Evolutionary conservation across 2,329 filamentous ascomycete species (phyloP).

Genomic region (Alternaria rosae): DNA sequence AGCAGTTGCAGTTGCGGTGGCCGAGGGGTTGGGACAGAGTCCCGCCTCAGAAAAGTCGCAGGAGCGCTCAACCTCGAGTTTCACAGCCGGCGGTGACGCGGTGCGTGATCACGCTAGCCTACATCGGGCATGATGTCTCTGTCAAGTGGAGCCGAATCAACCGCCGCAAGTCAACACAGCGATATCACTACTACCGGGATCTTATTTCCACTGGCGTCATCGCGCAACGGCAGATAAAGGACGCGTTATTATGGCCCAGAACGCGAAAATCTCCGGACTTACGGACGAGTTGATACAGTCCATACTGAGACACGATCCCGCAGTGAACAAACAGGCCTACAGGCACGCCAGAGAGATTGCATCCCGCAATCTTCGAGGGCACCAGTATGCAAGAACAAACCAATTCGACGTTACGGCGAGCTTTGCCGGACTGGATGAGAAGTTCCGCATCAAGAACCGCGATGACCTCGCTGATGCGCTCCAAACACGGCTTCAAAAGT

Average conservation of each 20-base stretch:
- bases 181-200: background rate
- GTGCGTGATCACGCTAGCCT: constrained; percentile 9
- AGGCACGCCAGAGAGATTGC: constrained; percentile 50
- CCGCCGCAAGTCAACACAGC: constrained; percentile 11
- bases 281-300: constrained; percentile 74
- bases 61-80: constrained; percentile 7
- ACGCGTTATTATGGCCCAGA: constrained; percentile 69
- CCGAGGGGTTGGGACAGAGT: constrained; percentile 9
- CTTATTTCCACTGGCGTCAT: background rate
- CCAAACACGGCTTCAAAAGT: constrained; percentile 63
- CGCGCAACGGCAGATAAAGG: background rate
- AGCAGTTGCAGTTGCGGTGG: constrained; percentile 3
- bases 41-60: constrained; percentile 11
- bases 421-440: constrained; percentile 72
- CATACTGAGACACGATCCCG: constrained; percentile 61
- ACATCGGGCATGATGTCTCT: constrained; percentile 8
- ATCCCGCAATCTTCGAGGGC: constrained; percentile 49
- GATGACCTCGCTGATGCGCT: constrained; percentile 80
- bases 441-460: constrained; percentile 80
- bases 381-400: constrained; percentile 56
- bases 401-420: constrained; percentile 57
- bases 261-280: constrained; percentile 68
- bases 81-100: constrained; percentile 20
- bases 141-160: constrained; percentile 15
- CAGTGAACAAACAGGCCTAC: constrained; percentile 46